Base-by-base conservation (phyloP, 495 filamentous ascomycete species). In the Cudoniella acicularis region DNA sequence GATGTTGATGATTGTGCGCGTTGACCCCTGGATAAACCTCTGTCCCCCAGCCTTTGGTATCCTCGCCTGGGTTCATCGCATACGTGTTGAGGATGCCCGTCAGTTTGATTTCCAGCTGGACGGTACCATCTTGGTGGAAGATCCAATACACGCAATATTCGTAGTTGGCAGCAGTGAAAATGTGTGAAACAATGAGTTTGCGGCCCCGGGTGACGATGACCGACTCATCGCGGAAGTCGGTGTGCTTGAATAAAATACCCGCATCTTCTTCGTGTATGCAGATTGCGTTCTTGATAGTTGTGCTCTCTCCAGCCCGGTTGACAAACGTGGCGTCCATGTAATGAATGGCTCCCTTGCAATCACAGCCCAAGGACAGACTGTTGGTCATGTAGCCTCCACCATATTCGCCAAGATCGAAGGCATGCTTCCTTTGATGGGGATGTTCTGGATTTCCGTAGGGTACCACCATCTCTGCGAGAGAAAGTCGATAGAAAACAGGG, bases 131-230 rank as follows among this genome's bases (percentile, higher is more conserved):
- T 71, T 93, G 90, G 67, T 95, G 91, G 77, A 97, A 91, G 66
- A 90, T 85, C 90, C 92, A 96, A 75, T 94, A 88, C 23, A 90
- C 87, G 57, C 91, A 92, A 74, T 98, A 98, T 73, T 98, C 93
- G 75, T 98, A 98, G 76, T 98, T 98, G 50, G 92, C 91, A 9
- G 92, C 93, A 0, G 93, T 98, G 77, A 97, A 96, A 65, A 96
- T 88, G 54, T 96, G 93, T 21, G 90, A 92, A 66, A 98, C 79
- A 62, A 98, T 79, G 55, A 98, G 80, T 67, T 95, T 96, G 13
- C 92, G 83, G 26, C 83, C 92, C 45, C 93, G 87, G 11, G 92
- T 96, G 21, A 96, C 89, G 53, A 95, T 88, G 49, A 87, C 83
- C 0, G 88, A 89, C 45, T 92, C 87, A 69, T 96, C 92, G 49